Conservation (phyloP, 2,329 filamentous ascomycete genomes). For the Clonostachys sp. region DNA sequence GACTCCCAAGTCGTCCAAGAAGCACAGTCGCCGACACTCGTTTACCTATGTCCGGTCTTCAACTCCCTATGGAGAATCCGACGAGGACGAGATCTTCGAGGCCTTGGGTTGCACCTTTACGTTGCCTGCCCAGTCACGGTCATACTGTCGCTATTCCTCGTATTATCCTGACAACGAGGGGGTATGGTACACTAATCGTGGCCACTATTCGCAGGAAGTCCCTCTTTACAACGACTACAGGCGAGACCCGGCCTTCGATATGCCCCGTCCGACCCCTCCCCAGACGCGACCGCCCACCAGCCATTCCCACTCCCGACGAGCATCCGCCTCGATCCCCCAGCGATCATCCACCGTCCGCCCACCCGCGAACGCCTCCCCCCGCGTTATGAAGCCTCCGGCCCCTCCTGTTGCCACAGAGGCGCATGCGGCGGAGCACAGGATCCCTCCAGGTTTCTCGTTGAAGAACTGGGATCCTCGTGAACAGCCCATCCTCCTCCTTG, state of each 20-base stretch:
- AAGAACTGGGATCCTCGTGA: slow-evolving; percentile 98
- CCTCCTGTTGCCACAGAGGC: slow-evolving; percentile 49
- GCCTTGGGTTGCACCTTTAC: slow-evolving; percentile 47
- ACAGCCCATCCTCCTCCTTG: slow-evolving; percentile 87
- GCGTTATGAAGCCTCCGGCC: slow-evolving; percentile 18
- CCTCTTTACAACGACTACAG: slow-evolving; percentile 25
- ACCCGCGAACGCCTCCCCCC: slow-evolving; percentile 12
- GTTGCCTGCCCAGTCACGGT: slow-evolving; percentile 43
- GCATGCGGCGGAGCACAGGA: slow-evolving; percentile 62
- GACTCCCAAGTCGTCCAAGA: slow-evolving; percentile 10
- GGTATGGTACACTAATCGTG: slow-evolving; percentile 55
- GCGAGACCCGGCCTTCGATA: slow-evolving; percentile 30
- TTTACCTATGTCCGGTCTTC: slow-evolving; percentile 56
- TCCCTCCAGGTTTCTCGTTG: slow-evolving; percentile 85
- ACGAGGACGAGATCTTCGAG: slow-evolving; percentile 59
- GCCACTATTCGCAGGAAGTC: slow-evolving; percentile 48
- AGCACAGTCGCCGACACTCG: slow-evolving; percentile 50
- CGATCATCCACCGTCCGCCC: slow-evolving; percentile 49
- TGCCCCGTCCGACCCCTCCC: slow-evolving; percentile 32
- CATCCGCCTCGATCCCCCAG: slow-evolving; percentile 44
- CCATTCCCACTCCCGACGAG: slow-evolving; percentile 37
- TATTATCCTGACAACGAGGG: slow-evolving; percentile 39
- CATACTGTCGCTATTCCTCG: slow-evolving; percentile 7
- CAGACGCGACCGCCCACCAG: slow-evolving; percentile 26
- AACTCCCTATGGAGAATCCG: slow-evolving; percentile 56